Evolutionary conservation across 2,329 filamentous ascomycete genomes (phyloP).

Genomic region (Colletotrichum agaves): DNA sequence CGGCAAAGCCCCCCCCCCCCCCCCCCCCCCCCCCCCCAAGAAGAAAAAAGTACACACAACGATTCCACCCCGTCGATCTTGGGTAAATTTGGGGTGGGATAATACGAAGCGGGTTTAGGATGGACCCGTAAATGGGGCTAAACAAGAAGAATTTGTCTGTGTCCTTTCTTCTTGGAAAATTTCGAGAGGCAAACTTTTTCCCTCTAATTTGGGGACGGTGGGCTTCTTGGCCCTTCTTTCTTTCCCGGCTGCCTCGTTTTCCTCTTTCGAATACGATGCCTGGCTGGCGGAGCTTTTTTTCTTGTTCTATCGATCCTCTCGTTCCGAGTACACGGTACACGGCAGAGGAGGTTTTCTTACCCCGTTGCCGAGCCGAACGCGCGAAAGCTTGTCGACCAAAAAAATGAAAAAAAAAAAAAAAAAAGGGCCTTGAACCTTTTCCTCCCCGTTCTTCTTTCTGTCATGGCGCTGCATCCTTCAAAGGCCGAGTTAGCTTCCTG

Average conservation of each 20-base stretch:
- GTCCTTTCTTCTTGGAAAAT: neutral
- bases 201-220: neutral
- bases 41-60: neutral
- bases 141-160: neutral
- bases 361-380: too few species aligned
- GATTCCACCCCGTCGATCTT: conserved; percentile 7
- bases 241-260: neutral
- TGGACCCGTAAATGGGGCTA: neutral
- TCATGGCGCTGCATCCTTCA: too few species aligned
- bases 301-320: neutral
- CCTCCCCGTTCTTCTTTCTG: too few species aligned
- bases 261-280: neutral
- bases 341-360: neutral
- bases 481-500: neutral
- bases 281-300: neutral
- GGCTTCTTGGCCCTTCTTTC: neutral
- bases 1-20: too few species aligned
- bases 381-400: too few species aligned
- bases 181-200: neutral
- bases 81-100: conserved; percentile 8
- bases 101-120: neutral
- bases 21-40: too few species aligned
- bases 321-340: too few species aligned
- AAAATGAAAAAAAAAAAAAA: too few species aligned
- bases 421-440: too few species aligned